Conservation (phyloP, 106 monocot genomes). For the Gastrodia elata region DNA sequence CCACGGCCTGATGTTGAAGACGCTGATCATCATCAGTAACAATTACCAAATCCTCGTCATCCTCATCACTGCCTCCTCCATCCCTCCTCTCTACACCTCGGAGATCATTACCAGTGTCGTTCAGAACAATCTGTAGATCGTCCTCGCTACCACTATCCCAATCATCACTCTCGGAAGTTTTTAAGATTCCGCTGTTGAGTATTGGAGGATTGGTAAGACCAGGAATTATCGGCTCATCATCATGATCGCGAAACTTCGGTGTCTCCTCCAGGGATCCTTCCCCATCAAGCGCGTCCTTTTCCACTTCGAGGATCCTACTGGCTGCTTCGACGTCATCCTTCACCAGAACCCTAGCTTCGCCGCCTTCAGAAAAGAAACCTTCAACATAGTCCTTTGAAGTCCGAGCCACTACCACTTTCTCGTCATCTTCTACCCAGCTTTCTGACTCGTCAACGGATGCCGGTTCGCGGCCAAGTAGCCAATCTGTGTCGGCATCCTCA, state of each 20-base stretch:
- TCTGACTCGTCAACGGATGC: constrained; percentile 20
- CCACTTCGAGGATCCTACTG: not conserved
- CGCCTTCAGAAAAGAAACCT: not conserved
- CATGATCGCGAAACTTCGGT: constrained; percentile 16
- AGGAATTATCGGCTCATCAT: constrained; percentile 35
- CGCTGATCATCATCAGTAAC: constrained; percentile 18
- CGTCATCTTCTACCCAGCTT: constrained; percentile 48
- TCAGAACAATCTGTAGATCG: constrained; percentile 85
- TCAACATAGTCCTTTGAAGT: not conserved
- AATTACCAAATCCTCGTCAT: constrained; percentile 38
- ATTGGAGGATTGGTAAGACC: constrained; percentile 16
- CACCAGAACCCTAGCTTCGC: constrained; percentile 17
- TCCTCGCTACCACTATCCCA: constrained; percentile 96
- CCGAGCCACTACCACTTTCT: not conserved
- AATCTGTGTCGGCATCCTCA: constrained; percentile 34
- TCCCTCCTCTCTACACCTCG: constrained; percentile 12
- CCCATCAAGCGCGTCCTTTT: not conserved
- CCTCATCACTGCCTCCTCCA: constrained; percentile 42
- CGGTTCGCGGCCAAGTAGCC: constrained; percentile 25
- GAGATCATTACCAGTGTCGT: constrained; percentile 30
- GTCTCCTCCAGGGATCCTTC: constrained; percentile 7
- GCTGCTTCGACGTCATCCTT: constrained; percentile 11
- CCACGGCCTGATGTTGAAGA: constrained; percentile 37
- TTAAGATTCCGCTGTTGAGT: constrained; percentile 3
- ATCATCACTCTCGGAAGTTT: constrained; percentile 39